A percentile compares a stretch with the other conserved stretches of the same genome.
Evolutionary conservation across 176 grass and related monocot species (phyloP).

Genomic region (Zoysia pacifica): DNA sequence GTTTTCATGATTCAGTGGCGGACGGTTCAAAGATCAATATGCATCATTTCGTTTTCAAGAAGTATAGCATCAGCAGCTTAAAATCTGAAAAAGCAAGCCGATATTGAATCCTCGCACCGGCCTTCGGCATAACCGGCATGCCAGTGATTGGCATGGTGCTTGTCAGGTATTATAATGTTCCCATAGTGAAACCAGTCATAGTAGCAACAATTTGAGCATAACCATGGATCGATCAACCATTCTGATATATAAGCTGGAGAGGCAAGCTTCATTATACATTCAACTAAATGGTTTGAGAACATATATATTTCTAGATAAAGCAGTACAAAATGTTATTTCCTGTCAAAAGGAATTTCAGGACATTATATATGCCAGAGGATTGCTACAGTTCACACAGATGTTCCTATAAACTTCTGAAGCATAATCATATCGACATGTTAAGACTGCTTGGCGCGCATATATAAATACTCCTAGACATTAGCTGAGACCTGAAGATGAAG

Average conservation of each 20-base stretch:
- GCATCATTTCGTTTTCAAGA: background rate
- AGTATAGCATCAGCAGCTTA: no score
- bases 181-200: no score
- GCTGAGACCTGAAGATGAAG: background rate
- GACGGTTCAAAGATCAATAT: background rate
- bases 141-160: no score
- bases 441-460: no score
- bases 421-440: background rate
- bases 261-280: background rate
- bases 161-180: no score
- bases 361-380: background rate
- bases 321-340: background rate
- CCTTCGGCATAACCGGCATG: no score
- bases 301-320: no score
- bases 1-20: conserved; percentile 8
- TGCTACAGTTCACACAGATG: background rate
- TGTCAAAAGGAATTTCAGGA: background rate
- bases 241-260: background rate
- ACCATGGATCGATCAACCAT: background rate
- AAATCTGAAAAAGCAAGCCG: no score
- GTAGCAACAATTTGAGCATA: no score
- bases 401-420: background rate
- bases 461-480: background rate
- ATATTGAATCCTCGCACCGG: no score
- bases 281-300: background rate